Conservation (phyloP, 2,329 filamentous ascomycete species). For the Stagonosporopsis rhizophila region DNA sequence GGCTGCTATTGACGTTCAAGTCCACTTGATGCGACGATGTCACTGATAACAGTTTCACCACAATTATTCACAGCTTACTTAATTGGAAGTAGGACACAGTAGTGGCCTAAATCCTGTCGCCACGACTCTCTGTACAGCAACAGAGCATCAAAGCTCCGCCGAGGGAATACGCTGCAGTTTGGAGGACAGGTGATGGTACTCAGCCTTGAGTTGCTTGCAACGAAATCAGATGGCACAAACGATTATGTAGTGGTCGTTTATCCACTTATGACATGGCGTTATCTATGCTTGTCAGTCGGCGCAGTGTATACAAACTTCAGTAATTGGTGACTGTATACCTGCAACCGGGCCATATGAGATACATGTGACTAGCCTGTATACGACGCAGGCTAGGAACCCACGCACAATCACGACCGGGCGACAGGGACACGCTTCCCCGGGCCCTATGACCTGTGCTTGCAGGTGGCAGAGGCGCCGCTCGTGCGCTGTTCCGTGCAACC, state of each 20-base stretch:
- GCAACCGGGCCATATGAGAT: not conserved
- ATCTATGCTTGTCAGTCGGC: not conserved
- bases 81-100: no score
- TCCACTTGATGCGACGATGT: no score
- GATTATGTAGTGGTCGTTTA: not conserved
- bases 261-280: not conserved
- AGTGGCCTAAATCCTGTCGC: not conserved
- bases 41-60: no score
- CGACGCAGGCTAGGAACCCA: not conserved
- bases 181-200: not conserved
- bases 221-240: not conserved
- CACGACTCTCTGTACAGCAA: not conserved
- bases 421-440: conserved; percentile 7
- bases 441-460: not conserved
- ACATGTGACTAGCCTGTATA: conserved; percentile 9
- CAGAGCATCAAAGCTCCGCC: not conserved
- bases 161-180: not conserved
- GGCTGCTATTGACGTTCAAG: no score
- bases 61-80: no score
- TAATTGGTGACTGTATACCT: not conserved
- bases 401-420: conserved; percentile 3
- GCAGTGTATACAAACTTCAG: not conserved
- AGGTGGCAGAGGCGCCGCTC: conserved; percentile 2
- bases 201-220: not conserved
- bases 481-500: conserved; percentile 2